A percentile compares a stretch with the other conserved stretches of the same genome.
Conservation (phyloP, 1,139 yeast genomes). For the Kodamaea derodonti region DNA sequence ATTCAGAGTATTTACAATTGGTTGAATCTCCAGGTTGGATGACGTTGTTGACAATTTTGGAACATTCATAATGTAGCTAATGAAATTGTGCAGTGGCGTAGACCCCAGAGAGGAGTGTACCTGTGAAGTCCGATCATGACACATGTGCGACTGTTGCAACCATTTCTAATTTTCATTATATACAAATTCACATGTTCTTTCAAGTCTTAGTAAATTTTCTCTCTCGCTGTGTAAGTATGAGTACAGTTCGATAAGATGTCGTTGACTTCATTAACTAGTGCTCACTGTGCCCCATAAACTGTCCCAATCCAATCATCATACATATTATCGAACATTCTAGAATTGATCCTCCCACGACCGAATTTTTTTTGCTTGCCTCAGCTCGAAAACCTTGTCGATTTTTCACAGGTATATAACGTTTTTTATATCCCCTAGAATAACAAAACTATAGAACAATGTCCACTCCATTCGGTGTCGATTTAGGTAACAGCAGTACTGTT, state of each 20-base stretch:
- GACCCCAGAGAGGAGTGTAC: too few relatives aligned
- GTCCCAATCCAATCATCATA: too few relatives aligned
- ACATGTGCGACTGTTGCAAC: too few relatives aligned
- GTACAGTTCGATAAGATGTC: too few relatives aligned
- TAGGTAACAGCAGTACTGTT: constrained; percentile 92
- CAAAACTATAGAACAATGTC: constrained; percentile 27
- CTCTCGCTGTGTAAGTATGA: too few relatives aligned
- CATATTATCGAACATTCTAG: constrained; percentile 11
- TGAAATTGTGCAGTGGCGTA: constrained; percentile 14
- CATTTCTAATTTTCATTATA: too few relatives aligned
- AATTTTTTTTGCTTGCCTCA: neutral
- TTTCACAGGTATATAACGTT: constrained; percentile 1
- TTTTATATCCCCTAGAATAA: neutral
- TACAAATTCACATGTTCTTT: too few relatives aligned
- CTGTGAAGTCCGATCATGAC: too few relatives aligned
- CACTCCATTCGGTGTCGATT: constrained; percentile 96
- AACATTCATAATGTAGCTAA: constrained; percentile 25
- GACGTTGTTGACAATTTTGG: constrained; percentile 60
- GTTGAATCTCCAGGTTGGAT: constrained; percentile 73
- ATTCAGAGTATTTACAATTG: constrained; percentile 49
- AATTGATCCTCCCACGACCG: constrained; percentile 1
- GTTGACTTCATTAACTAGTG: too few relatives aligned
- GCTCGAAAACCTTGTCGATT: constrained; percentile 1
- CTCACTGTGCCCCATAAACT: too few relatives aligned
- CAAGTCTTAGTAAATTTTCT: too few relatives aligned